phyloP scores from a whole-genome alignment of 2,329 filamentous ascomycete species.

The Penicillium vulpinum region DNA sequence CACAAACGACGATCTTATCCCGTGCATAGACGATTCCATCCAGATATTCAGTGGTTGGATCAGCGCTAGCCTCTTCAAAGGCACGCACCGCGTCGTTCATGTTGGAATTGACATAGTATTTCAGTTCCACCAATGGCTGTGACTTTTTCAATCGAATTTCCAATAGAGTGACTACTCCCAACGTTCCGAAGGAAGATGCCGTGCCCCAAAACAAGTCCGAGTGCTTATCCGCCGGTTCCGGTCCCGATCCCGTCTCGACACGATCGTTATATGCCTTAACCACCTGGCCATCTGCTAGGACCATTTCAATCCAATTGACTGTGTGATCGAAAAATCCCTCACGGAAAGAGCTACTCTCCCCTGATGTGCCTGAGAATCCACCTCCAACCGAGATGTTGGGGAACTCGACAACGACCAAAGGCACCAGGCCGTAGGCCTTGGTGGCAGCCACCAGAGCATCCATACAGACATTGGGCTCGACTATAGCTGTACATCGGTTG shows the following conservation, averaged over 20 bases:
- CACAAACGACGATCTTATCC: slow-evolving; percentile 59
- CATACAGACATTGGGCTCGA: slow-evolving; percentile 71
- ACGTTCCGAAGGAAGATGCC: slow-evolving; percentile 59
- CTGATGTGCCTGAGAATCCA: slow-evolving; percentile 65
- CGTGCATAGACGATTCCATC: slow-evolving; percentile 67
- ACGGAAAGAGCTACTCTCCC: slow-evolving; percentile 66
- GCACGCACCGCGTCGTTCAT: slow-evolving; percentile 53
- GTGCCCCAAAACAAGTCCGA: slow-evolving; percentile 61
- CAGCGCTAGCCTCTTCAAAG: slow-evolving; percentile 48
- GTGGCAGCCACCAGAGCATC: slow-evolving; percentile 62
- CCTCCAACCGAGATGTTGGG: slow-evolving; percentile 69
- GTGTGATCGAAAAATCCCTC: slow-evolving; percentile 67
- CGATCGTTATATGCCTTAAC: slow-evolving; percentile 46
- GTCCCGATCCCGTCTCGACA: background rate
- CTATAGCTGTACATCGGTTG: slow-evolving; percentile 56
- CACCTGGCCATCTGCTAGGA: slow-evolving; percentile 60
- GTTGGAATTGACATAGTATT: slow-evolving; percentile 57
- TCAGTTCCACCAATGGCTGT: slow-evolving; percentile 59
- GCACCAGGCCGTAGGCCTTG: slow-evolving; percentile 56
- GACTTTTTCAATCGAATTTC: slow-evolving; percentile 60
- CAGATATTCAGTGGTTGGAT: slow-evolving; percentile 60
- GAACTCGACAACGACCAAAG: slow-evolving; percentile 69
- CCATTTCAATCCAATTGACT: slow-evolving; percentile 62
- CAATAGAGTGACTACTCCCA: slow-evolving; percentile 62
- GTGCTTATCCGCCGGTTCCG: slow-evolving; percentile 38